Percentiles rank a stretch among this genome's conserved stretches.
Conservation (phyloP, 495 filamentous ascomycete species). For the Alectoria sarmentosa region DNA sequence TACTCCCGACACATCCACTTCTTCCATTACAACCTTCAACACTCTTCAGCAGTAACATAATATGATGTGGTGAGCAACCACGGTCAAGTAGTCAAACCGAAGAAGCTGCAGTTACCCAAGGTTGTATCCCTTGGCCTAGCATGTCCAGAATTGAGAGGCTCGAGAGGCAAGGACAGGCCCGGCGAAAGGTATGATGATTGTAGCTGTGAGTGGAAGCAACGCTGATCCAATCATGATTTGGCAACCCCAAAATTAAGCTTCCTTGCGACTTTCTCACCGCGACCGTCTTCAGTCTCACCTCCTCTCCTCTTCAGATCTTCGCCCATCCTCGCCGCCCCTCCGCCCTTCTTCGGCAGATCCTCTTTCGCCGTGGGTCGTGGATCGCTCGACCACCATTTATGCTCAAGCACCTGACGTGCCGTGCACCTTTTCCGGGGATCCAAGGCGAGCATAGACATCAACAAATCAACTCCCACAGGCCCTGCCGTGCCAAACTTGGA, state of each 20-base stretch:
- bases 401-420: conserved; percentile 66
- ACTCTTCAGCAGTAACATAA: not conserved
- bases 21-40: not conserved
- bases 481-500: conserved; percentile 69
- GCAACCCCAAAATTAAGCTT: conserved; percentile 74
- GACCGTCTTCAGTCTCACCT: conserved; percentile 61
- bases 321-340: conserved; percentile 64
- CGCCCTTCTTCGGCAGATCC: conserved; percentile 67
- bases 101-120: not conserved
- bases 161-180: not conserved
- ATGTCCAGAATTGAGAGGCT: not conserved
- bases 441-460: conserved; percentile 77
- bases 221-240: conserved; percentile 38
- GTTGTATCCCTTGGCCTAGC: not conserved
- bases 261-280: conserved; percentile 68
- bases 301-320: conserved; percentile 75
- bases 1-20: not conserved
- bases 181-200: not conserved
- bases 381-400: conserved; percentile 79
- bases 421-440: conserved; percentile 79
- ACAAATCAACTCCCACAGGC: conserved; percentile 71
- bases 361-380: conserved; percentile 80
- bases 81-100: not conserved
- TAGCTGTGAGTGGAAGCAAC: not conserved
- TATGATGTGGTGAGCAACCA: not conserved